Conservation (phyloP, 176 grass and related monocot genomes). For the Puccinellia tenuiflora region DNA sequence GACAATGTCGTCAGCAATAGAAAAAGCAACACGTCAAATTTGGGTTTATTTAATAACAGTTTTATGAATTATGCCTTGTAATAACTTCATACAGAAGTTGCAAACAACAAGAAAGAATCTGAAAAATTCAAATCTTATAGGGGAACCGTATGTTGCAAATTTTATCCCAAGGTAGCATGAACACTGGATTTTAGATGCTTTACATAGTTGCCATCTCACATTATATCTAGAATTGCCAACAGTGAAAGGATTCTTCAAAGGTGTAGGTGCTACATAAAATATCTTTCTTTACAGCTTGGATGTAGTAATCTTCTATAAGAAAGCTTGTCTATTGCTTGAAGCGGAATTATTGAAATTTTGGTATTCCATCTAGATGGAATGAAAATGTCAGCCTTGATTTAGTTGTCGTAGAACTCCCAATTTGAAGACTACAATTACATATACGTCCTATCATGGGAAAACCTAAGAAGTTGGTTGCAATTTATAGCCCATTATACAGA, state of each 20-base stretch:
- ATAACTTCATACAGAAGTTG: not conserved
- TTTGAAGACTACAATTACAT: slow-evolving; percentile 6
- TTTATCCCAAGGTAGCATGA: not conserved
- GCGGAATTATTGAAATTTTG: not conserved
- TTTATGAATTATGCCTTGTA: not conserved
- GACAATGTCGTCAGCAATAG: not conserved
- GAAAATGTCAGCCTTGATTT: not conserved
- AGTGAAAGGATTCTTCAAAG: not conserved
- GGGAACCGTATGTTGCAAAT: not conserved
- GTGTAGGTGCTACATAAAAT: not conserved
- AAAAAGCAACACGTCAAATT: not conserved
- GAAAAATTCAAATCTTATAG: not conserved
- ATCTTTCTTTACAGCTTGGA: not conserved
- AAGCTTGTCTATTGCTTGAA: not conserved
- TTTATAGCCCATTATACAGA: not conserved
- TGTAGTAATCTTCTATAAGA: not conserved
- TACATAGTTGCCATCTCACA: not conserved
- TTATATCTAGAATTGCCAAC: not conserved
- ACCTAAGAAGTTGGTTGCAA: not conserved
- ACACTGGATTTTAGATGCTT: not conserved
- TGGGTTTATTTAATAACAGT: not conserved
- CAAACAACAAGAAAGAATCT: not conserved
- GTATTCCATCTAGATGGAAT: not conserved
- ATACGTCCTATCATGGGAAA: not conserved
- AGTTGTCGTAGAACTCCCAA: not conserved